These are phyloP conservation scores for Antitrichia curtipendula DNA, from an alignment of 225 moss, liverwort and hornwort genomes.

Conservation along the genomic window DNA sequence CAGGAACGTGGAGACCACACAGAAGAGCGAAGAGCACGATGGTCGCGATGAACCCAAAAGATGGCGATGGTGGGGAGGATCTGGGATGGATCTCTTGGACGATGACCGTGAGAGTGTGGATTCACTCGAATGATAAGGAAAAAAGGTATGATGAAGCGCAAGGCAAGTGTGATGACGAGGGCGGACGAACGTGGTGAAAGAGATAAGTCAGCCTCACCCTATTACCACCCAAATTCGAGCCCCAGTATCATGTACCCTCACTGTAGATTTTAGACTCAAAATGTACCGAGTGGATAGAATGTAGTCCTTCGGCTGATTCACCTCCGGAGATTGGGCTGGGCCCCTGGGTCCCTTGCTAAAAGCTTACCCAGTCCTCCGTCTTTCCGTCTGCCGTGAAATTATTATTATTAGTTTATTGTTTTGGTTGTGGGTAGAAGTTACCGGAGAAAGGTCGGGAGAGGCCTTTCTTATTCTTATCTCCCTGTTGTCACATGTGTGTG, in stretches of 20 bases:
- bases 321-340: background rate
- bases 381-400: background rate
- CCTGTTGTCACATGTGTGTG: background rate
- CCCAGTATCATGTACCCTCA: accelerated
- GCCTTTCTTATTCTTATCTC: background rate
- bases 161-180: background rate
- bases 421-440: background rate
- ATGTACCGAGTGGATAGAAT: too few relatives aligned
- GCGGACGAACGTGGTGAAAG: background rate
- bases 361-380: too few relatives aligned
- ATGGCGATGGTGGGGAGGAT: background rate
- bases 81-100: background rate
- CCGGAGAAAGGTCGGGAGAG: background rate
- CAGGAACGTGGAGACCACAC: background rate
- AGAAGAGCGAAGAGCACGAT: background rate
- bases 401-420: background rate
- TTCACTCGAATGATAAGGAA: background rate
- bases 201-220: background rate
- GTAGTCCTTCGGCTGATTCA: background rate
- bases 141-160: background rate
- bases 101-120: background rate
- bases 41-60: background rate
- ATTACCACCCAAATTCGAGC: background rate
- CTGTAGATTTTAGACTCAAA: accelerated
- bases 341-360: background rate